A percentile compares a stretch with the other conserved stretches of the same genome.
Conservation (phyloP, 179 eudicot species). For the Spinacia oleracea region DNA sequence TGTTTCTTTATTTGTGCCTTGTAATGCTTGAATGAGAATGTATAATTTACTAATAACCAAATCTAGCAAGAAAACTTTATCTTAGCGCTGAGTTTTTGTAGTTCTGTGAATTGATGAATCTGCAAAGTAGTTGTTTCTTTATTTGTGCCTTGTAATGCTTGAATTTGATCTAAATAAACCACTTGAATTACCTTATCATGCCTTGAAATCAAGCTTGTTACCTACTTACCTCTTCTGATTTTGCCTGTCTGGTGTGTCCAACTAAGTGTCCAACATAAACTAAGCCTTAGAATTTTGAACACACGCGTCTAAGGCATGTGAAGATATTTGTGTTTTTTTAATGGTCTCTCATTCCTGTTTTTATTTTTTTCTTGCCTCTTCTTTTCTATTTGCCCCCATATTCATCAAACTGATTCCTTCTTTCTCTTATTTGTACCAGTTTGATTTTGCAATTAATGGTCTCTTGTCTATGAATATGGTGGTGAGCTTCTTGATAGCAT, state of each 20-base stretch:
- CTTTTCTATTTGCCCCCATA: background rate
- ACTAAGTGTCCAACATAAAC: background rate
- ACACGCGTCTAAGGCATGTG: background rate
- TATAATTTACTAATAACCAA: constrained; percentile 2
- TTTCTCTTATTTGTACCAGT: constrained; percentile 44
- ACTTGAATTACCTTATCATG: background rate
- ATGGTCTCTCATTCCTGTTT: background rate
- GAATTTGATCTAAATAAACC: background rate
- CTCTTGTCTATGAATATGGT: constrained; percentile 85
- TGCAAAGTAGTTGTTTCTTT: background rate
- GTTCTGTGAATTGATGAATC: background rate
- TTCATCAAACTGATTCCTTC: constrained; percentile 13
- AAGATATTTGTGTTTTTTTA: background rate
- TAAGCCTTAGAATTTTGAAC: background rate
- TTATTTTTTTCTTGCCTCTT: background rate
- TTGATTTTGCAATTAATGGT: constrained; percentile 83
- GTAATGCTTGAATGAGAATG: background rate
- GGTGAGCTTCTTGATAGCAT: constrained; percentile 79
- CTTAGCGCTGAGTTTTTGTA: background rate
- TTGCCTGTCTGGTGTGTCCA: background rate
- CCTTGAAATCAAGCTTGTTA: background rate
- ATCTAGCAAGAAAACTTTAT: background rate
- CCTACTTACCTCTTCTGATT: background rate
- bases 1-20: background rate
- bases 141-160: background rate